Evolutionary conservation across 2,329 filamentous ascomycete genomes (phyloP), one percentile per base, ranked within the genome.

Genomic region (Cryphonectria parasitica): DNA sequence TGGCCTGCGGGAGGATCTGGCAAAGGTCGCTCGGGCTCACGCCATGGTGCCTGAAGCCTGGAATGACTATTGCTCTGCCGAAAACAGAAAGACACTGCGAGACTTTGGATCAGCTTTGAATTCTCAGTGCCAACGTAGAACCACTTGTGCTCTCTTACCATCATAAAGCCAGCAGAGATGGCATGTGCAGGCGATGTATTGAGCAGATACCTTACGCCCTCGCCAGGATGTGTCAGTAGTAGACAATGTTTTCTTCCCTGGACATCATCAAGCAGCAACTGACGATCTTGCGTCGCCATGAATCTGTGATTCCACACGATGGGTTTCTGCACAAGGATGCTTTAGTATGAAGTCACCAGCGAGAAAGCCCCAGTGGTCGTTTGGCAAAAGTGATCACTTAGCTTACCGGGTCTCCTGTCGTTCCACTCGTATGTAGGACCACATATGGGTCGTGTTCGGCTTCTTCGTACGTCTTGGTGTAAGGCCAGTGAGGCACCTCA

Each of bases 401-500:
- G 7, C 73, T 74, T 56, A 75, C 75, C 5, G 74, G 72, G 4
- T 62, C 31, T 34, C 73, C 75, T 10, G 75, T 76, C 13, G 74
- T 76, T 31, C 75, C 74, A 52, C 73, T 75, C 17, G 74, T 74
- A 60, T 76, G 75, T 15, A 75, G 69, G 17, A 73, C 49, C 13
- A 73, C 41, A 54, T 75, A 76, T 5, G 74, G 72, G 36, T 72
- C 72, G 13, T 69, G 22, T 34, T 69, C 69, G 15, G 71, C 72
- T n/a, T 75, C 72, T 45, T 74, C 68, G 36, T 66, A 76, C 1
- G 72, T 74, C 69, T 75, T 76, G 22, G 70, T 71, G 39, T 74
- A 76, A 10, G 73, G 73, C 60, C 74, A 76, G 22, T 66, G 69
- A 22, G 73, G 63, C 28, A 71, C 71, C 36, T 66, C 19, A 2